Conservation (phyloP, 1,284 basidiomycete species). For the Sanghuangporus baumii region DNA sequence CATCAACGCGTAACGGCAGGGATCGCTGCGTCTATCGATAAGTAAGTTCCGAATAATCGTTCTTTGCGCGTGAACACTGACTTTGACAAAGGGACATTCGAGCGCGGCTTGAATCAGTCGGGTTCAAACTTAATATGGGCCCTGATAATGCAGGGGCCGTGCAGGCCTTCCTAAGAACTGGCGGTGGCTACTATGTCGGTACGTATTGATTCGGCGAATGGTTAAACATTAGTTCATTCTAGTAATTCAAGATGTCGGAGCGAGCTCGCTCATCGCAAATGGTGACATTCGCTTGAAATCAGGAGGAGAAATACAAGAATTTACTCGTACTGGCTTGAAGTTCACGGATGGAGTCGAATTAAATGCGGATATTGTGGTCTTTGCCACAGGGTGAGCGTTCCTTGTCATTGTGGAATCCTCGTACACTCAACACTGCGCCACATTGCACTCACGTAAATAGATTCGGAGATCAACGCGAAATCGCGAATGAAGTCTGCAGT, state of each 20-base stretch:
- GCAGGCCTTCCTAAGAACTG: conserved; percentile 29
- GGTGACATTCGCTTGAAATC: conserved; percentile 42
- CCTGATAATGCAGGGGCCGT: conserved; percentile 32
- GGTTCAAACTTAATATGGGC: conserved; percentile 40
- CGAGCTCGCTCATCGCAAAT: conserved; percentile 33
- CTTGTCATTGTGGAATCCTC: not conserved
- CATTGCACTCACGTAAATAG: conserved; percentile 19
- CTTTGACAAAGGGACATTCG: conserved; percentile 28
- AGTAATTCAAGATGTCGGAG: conserved; percentile 30
- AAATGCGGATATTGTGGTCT: conserved; percentile 42
- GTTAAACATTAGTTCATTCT: not conserved
- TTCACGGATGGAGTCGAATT: conserved; percentile 40
- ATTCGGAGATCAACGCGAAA: conserved; percentile 27
- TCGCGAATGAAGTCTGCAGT: conserved; percentile 33
- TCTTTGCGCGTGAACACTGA: not conserved
- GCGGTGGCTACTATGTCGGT: conserved; percentile 41
- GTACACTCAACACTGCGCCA: not conserved
- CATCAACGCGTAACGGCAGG: conserved; percentile 27
- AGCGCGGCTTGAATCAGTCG: conserved; percentile 36
- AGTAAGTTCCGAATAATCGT: not conserved
- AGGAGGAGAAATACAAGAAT: conserved; percentile 32
- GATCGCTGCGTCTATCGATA: conserved; percentile 22
- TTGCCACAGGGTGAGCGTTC: conserved; percentile 35
- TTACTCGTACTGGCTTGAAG: conserved; percentile 31
- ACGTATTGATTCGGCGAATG: conserved; percentile 2